Percentiles rank a stretch among this genome's conserved stretches.
These are phyloP conservation scores for Myriosclerotinia curreyana DNA, from an alignment of 2,329 filamentous ascomycete genomes.

Conservation along the genomic window DNA sequence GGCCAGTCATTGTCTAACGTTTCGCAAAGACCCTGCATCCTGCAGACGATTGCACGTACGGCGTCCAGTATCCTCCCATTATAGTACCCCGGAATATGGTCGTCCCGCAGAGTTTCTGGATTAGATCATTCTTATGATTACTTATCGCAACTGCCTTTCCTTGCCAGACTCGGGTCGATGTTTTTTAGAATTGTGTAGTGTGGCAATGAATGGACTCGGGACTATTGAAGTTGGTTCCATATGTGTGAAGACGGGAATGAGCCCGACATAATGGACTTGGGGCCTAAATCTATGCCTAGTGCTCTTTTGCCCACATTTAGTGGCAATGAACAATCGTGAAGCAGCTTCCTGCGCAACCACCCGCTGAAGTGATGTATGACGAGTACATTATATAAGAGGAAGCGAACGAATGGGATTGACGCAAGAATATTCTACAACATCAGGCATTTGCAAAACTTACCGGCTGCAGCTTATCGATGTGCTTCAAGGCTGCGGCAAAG, in stretches of 20 bases:
- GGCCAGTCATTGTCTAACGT: neutral
- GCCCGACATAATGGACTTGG: constrained; percentile 2
- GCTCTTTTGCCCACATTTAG: neutral
- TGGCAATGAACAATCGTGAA: neutral
- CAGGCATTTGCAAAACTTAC: neutral
- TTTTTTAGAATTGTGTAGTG: neutral
- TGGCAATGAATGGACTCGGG: neutral
- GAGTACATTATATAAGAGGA: neutral
- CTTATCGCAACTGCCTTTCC: neutral
- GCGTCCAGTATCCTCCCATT: neutral
- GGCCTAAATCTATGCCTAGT: neutral
- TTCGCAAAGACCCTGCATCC: constrained; percentile 5
- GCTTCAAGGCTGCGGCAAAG: neutral
- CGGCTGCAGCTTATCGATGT: neutral
- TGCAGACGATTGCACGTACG: neutral
- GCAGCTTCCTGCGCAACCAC: neutral
- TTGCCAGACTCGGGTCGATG: constrained; percentile 5
- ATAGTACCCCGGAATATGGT: neutral
- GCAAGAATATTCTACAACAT: neutral
- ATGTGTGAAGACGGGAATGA: neutral
- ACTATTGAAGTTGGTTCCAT: neutral
- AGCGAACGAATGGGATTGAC: constrained; percentile 3
- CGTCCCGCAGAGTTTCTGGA: neutral
- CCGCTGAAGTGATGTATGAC: constrained; percentile 6
- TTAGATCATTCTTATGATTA: neutral